Evolutionary conservation across 805 yeast species (phyloP), one percentile per base, ranked within the genome.

Genomic region (Sugiyamaella mastotermitis): DNA sequence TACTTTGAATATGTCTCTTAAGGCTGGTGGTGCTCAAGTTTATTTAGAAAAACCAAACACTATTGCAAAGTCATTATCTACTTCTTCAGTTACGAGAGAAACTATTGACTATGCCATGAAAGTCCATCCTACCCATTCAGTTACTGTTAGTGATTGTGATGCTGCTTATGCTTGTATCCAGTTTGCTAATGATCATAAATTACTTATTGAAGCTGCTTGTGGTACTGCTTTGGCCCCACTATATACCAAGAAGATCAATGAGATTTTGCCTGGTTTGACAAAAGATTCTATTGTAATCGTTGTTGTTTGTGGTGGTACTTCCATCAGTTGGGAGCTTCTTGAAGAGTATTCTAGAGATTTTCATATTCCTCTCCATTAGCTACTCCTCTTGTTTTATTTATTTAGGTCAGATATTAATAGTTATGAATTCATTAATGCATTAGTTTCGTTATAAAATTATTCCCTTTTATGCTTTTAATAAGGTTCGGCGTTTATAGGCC

Each of bases 161-260:
- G 79, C 83, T 0, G 66, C 79, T 0, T 56, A 56, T 11, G 74
- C 80, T 0, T 68, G 79, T 35, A 50, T 75, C 18, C 61, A 57
- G 30, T 76, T 69, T 48, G 72, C 76, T 5, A 52, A 64, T 2
- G 76, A 74, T 40, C 74, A 65, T 45, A 71, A 72, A 40, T 60
- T 64, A 32, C 58, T 75, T 17, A 72, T 78, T 0, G 86, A 80
- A 53, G 85, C 85, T 0, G 86, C 86, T 1, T 80, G 86, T 56
- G 85, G 85, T 3, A 83, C 83, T 1, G 74, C 84, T 0, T 54
- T 80, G 20, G 69, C 79, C 16, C 65, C 76, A 5, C 38, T 63
- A 23, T 57, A 59, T 44, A 37, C 40, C 27, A 43, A 43, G 16
- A 31, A 38, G 15, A 41, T 55, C 30, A 27, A 35, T 21, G 44